Evolutionary conservation across 805 yeast genomes (phyloP).

Genomic region (Cyberlindnera misumaiensis): DNA sequence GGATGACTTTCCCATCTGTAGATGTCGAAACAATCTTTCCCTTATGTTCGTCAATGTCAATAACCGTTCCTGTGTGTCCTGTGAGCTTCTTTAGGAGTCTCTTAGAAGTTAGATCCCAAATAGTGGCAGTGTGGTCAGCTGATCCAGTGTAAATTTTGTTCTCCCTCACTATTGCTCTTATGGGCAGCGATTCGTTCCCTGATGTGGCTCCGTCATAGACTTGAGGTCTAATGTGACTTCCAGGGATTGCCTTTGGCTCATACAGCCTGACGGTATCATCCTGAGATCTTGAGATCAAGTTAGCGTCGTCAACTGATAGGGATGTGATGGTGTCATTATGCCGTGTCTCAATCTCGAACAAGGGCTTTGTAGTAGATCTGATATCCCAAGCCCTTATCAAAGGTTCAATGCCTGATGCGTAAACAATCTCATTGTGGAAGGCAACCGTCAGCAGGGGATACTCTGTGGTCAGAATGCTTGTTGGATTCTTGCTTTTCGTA

Average conservation of each 20-base stretch:
- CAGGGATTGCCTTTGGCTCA: conserved; percentile 36
- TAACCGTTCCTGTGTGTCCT: conserved; percentile 58
- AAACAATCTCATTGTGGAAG: conserved; percentile 37
- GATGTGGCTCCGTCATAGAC: conserved; percentile 53
- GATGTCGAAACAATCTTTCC: conserved; percentile 42
- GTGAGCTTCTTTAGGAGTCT: conserved; percentile 39
- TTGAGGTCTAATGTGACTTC: conserved; percentile 36
- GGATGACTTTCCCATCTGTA: conserved; percentile 48
- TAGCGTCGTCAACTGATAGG: conserved; percentile 41
- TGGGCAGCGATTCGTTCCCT: conserved; percentile 43
- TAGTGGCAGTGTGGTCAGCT: conserved; percentile 47
- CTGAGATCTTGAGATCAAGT: conserved; percentile 43
- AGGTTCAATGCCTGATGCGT: conserved; percentile 65
- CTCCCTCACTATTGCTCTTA: conserved; percentile 38
- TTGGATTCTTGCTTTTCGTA: conserved; percentile 40
- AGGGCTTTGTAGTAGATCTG: conserved; percentile 32
- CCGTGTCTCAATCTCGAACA: conserved; percentile 39
- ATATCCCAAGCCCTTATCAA: conserved; percentile 53
- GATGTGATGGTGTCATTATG: conserved; percentile 53
- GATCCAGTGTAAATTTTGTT: conserved; percentile 53
- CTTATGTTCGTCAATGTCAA: conserved; percentile 49
- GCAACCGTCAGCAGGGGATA: conserved; percentile 57
- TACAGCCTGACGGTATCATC: conserved; percentile 53
- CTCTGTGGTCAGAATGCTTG: conserved; percentile 34
- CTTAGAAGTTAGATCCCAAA: conserved; percentile 55